phyloP scores from a whole-genome alignment of 225 moss, liverwort and hornwort genomes.

The Anthoceros angustus region DNA sequence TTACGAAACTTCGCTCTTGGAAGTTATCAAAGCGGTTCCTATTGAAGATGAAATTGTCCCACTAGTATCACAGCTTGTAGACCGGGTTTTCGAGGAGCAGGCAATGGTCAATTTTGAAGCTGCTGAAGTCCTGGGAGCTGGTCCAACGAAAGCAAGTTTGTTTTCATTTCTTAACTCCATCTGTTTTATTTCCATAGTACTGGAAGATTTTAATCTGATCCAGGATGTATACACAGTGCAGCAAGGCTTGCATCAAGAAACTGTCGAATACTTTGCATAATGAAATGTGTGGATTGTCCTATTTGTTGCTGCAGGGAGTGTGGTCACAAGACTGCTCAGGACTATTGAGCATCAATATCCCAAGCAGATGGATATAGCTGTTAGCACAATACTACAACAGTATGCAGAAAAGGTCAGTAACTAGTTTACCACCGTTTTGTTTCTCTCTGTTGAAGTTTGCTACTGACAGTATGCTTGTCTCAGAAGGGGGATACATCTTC shows the following conservation, averaged over 20 bases:
- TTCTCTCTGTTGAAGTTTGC: no score
- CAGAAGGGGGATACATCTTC: no score
- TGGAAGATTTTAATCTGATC: no score
- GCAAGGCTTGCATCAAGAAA: neutral
- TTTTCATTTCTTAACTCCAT: neutral
- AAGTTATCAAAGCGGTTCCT: constrained; percentile 48
- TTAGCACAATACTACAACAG: constrained; percentile 36
- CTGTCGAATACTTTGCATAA: neutral
- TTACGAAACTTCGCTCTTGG: constrained; percentile 50
- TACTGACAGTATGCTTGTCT: no score
- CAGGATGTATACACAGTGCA: constrained; percentile 16
- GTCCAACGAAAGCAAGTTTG: constrained; percentile 11
- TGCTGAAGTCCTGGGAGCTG: constrained; percentile 13
- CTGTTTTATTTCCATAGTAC: neutral
- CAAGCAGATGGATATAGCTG: constrained; percentile 51
- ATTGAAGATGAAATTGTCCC: constrained; percentile 39
- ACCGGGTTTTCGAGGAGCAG: constrained; percentile 11
- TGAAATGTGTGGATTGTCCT: neutral
- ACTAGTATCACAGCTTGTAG: constrained; percentile 46
- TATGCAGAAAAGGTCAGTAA: no score
- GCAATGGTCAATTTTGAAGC: constrained; percentile 16
- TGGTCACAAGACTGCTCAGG: constrained; percentile 43
- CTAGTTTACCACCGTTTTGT: no score
- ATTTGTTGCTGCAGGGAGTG: constrained; percentile 36
- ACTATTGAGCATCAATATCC: constrained; percentile 57